Conservation (phyloP, 257 asterid genomes). For the Capsicum baccatum region DNA sequence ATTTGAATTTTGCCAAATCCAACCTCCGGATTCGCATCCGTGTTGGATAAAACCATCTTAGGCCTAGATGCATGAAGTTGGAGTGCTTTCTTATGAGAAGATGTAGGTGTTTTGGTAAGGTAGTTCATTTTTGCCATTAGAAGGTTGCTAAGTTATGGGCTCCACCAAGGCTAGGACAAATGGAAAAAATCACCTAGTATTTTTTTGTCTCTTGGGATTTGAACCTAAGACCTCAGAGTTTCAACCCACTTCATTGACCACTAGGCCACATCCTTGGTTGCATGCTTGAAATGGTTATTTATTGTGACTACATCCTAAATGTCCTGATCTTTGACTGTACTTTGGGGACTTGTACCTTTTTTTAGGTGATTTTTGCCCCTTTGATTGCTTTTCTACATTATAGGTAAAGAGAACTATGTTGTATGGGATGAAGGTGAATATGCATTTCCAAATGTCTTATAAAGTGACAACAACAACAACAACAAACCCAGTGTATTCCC, state of each 20-base stretch:
- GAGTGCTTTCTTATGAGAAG: background rate
- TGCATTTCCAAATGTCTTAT: background rate
- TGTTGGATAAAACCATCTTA: background rate
- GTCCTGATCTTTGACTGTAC: background rate
- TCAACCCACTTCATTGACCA: no score
- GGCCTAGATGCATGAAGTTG: constrained; percentile 14
- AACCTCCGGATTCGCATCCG: no score
- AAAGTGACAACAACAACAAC: background rate
- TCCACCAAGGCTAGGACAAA: no score
- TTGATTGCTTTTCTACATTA: background rate
- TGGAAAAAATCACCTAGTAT: no score
- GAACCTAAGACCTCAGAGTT: no score
- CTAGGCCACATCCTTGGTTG: no score
- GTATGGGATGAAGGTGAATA: background rate
- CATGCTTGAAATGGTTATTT: background rate
- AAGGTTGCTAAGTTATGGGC: background rate
- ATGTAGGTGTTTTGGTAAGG: background rate
- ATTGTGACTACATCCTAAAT: background rate
- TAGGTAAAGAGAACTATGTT: background rate
- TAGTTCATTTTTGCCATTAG: background rate
- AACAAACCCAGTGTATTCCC: no score
- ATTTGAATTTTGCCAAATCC: no score
- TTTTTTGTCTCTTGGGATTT: no score
- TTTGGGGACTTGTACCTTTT: background rate
- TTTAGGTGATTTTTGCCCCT: background rate